Conservation (phyloP, 2,329 filamentous ascomycete genomes). For the Aspergillus novoparasiticus region DNA sequence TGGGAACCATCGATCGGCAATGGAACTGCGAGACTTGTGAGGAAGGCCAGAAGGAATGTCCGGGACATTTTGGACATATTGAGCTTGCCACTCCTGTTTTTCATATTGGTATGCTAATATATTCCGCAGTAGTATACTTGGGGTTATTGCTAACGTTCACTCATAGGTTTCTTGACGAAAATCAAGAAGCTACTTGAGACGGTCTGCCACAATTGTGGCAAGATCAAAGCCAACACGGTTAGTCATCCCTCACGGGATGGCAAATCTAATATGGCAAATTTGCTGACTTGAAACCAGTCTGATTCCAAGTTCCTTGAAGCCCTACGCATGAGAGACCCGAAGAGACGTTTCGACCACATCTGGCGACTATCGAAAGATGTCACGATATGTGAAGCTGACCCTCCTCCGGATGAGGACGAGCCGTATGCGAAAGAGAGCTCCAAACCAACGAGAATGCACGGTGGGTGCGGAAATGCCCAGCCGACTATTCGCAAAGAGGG, state of each 20-base stretch:
- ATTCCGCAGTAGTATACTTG: neutral
- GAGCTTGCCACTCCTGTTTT: constrained; percentile 96
- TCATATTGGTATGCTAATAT: constrained; percentile 64
- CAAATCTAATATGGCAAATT: constrained; percentile 54
- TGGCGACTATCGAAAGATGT: constrained; percentile 92
- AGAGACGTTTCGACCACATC: constrained; percentile 88
- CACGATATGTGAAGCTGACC: constrained; percentile 78
- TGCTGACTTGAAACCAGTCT: constrained; percentile 64
- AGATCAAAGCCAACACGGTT: constrained; percentile 96
- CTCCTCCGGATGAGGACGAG: constrained; percentile 67
- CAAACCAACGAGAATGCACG: constrained; percentile 65
- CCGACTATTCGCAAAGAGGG: constrained; percentile 87
- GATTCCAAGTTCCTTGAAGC: constrained; percentile 83
- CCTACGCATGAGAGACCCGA: constrained; percentile 83
- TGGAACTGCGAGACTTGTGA: constrained; percentile 96
- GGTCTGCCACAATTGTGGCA: constrained; percentile 98
- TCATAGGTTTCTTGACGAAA: constrained; percentile 90
- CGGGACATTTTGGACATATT: constrained; percentile 98
- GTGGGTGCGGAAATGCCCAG: constrained; percentile 89
- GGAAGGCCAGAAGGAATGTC: constrained; percentile 93
- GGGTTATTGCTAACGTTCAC: constrained; percentile 29
- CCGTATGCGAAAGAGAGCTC: constrained; percentile 66
- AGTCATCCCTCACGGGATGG: constrained; percentile 68
- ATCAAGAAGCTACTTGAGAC: constrained; percentile 99
- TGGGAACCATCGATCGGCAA: constrained; percentile 93